Percentiles rank a stretch among this genome's conserved stretches.
phyloP scores from a whole-genome alignment of 208 protist genomes.

The Porcisia hertigi region DNA sequence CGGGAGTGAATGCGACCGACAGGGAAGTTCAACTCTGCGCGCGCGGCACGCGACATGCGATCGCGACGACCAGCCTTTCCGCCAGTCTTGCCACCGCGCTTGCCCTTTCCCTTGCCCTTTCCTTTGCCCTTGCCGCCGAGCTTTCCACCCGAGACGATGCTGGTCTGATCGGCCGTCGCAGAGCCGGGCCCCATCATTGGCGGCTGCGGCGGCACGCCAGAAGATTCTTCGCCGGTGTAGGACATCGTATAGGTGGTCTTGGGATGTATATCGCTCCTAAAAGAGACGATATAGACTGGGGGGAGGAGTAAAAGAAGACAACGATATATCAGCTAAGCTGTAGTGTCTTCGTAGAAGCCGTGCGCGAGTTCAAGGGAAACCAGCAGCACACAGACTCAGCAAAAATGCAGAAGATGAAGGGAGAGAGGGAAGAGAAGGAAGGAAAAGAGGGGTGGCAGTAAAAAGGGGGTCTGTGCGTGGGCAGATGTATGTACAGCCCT shows the following conservation, averaged over 20 bases:
- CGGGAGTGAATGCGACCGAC: conserved; percentile 99
- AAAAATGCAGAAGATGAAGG: too few species aligned
- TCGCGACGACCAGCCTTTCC: conserved; percentile 86
- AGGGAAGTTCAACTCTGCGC: conserved; percentile 95
- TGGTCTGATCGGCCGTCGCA: conserved; percentile 84
- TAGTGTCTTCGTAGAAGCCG: not conserved
- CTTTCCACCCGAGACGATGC: conserved; percentile 86
- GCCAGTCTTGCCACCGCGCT: conserved; percentile 89
- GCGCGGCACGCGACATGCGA: conserved; percentile 84
- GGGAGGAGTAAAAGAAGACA: not conserved
- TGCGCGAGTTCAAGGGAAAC: not conserved
- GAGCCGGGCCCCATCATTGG: conserved; percentile 75
- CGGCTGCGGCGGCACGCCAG: conserved; percentile 30
- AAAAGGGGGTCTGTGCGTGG: not conserved
- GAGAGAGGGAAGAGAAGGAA: not conserved
- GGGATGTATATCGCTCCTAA: too few species aligned
- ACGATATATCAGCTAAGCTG: not conserved
- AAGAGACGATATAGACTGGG: not conserved
- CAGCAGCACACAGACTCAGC: not conserved
- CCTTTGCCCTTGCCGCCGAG: conserved; percentile 86
- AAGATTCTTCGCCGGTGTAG: conserved; percentile 55
- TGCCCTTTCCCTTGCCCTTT: conserved; percentile 80
- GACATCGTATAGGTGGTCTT: conserved; percentile 49
- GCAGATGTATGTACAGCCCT: not conserved
- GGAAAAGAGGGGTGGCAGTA: too few species aligned